phyloP scores from a whole-genome alignment of 1,139 yeast species.

The Pichia sp. region DNA sequence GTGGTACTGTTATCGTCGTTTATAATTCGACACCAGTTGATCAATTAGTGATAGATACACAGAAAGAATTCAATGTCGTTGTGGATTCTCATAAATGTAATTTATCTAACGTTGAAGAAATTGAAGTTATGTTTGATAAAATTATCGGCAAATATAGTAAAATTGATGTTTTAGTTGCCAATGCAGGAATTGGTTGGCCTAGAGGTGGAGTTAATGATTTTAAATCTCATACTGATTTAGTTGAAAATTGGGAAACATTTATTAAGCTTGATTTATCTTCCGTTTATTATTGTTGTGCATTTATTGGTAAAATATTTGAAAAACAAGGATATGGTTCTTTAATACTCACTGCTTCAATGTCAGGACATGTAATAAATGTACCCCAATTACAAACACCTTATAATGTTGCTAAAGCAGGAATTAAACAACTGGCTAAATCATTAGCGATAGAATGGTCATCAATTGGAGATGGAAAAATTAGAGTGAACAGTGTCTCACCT shows the following conservation, averaged over 20 bases:
- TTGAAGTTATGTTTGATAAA: slow-evolving; percentile 36
- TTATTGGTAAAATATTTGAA: slow-evolving; percentile 46
- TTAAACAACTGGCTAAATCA: slow-evolving; percentile 47
- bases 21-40: slow-evolving; percentile 62
- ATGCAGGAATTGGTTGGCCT: slow-evolving; percentile 60
- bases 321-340: slow-evolving; percentile 48
- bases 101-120: slow-evolving; percentile 39
- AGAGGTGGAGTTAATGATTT: slow-evolving; percentile 41
- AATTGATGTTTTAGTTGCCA: slow-evolving; percentile 59
- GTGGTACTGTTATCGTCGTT: slow-evolving; percentile 87
- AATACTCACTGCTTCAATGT: slow-evolving; percentile 58
- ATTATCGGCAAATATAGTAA: slow-evolving; percentile 50
- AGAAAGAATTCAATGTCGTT: slow-evolving; percentile 40
- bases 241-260: slow-evolving; percentile 43
- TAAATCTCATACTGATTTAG: slow-evolving; percentile 39
- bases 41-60: slow-evolving; percentile 39
- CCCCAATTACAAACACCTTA: slow-evolving; percentile 54
- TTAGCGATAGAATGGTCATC: slow-evolving; percentile 50
- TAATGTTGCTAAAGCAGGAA: slow-evolving; percentile 55
- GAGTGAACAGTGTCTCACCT: slow-evolving; percentile 53
- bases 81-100: slow-evolving; percentile 48
- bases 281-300: slow-evolving; percentile 53
- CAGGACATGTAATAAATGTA: slow-evolving; percentile 49
- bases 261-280: slow-evolving; percentile 49
- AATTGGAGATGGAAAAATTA: slow-evolving; percentile 33